Conservation (phyloP, 306 rosid genomes). For the Oxytropis ochrocephala region DNA sequence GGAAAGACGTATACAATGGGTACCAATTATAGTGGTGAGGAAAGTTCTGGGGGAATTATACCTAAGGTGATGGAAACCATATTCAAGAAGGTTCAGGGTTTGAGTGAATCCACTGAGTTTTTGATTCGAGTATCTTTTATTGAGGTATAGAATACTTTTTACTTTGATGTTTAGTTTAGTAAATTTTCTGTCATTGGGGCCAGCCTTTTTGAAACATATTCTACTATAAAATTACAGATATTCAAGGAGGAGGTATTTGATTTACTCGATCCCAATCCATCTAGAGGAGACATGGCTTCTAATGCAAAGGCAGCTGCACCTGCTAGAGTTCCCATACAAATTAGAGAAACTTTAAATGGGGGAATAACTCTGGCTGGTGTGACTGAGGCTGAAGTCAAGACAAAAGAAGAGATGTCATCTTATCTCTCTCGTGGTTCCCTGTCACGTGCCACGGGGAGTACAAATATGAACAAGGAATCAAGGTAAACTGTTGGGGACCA, state of each 20-base stretch:
- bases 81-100: constrained; percentile 48
- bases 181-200: neutral
- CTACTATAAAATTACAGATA: constrained; percentile 43
- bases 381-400: constrained; percentile 81
- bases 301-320: constrained; percentile 42
- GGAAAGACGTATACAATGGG: constrained; percentile 80
- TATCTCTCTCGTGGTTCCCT: constrained; percentile 76
- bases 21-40: constrained; percentile 73
- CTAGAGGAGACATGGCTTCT: constrained; percentile 47
- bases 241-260: constrained; percentile 96
- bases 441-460: constrained; percentile 89
- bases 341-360: constrained; percentile 82
- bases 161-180: neutral
- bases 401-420: constrained; percentile 90
- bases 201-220: constrained; percentile 6
- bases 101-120: constrained; percentile 49
- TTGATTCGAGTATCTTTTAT: constrained; percentile 88
- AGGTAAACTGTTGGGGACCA: constrained; percentile 38
- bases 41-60: constrained; percentile 56
- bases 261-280: constrained; percentile 58
- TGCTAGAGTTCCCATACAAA: constrained; percentile 76
- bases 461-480: constrained; percentile 96
- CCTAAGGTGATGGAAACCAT: constrained; percentile 75
- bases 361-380: constrained; percentile 97
- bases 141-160: constrained; percentile 48